Base-by-base conservation (phyloP, 352 stramenopile genomes). In the Achlya hypogyna region DNA sequence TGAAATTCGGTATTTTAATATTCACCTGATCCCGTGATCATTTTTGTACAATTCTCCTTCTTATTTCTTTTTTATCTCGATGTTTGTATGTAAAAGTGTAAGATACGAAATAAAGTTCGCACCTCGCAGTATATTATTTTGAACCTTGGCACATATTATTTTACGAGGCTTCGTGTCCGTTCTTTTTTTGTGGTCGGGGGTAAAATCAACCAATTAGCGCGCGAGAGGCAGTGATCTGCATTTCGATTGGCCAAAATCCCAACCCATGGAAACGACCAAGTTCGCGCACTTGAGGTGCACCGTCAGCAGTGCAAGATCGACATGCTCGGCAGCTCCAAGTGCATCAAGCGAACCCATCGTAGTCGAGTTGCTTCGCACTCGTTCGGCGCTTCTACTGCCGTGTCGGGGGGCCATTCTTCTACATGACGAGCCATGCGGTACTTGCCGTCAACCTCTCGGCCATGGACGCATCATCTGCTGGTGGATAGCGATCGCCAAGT, bases 31-130 rank as follows among this genome's bases (percentile, higher is more conserved):
- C 16, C 49, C 14, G 18, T 38, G 20, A 3, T 9, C 49, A 56
- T 56, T 56, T 56, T 56, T 56, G 25, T 56, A n/a, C 31, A 56
- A n/a, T 27, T n/a, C n/a, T n/a, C n/a, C n/a, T n/a, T n/a, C n/a
- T 10, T 18, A 45, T 9, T 45, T 45, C 2, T 45, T n/a, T 9
- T 45, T 45, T 45, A 18, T 45, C 14, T 45, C 2, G 4, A 45
- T 45, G 12, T 45, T 1, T 6, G 2, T 18, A n/a, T 1, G n/a
- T 3, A 18, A 45, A n/a, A 1, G 38, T 9, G n/a, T 45, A 45
- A 45, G n/a, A 45, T 3, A 10, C 12, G n/a, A 10, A 45, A 9
- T n/a, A n/a, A n/a, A n/a, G n/a, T n/a, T 10, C 38, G 38, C 1
- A 45, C 12, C 6, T 3, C 38, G 2, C 38, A 45, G 14, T 45